Percentiles rank a stretch among this genome's conserved stretches.
Evolutionary conservation across 2,329 filamentous ascomycete genomes (phyloP).

Genomic region (Huntiella abstrusa): DNA sequence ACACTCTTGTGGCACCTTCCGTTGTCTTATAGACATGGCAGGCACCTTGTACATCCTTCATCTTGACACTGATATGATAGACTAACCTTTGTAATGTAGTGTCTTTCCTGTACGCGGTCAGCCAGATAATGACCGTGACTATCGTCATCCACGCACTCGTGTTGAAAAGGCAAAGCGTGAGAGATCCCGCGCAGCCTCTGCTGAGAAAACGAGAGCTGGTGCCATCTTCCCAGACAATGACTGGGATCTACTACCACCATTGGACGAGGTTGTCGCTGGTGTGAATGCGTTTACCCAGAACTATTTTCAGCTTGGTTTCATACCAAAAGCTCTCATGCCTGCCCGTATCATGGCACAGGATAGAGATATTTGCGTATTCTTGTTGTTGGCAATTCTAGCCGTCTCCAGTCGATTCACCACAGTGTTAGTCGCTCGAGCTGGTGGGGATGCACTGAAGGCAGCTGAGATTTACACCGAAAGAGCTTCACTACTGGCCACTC

Average conservation of each 20-base stretch:
- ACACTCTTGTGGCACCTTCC: neutral
- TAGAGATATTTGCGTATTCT: constrained; percentile 32
- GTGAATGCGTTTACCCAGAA: constrained; percentile 33
- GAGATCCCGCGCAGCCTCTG: constrained; percentile 5
- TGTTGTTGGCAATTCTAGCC: constrained; percentile 35
- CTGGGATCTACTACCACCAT: constrained; percentile 31
- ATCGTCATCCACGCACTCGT: constrained; percentile 34
- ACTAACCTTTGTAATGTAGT: constrained; percentile 17
- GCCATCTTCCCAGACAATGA: constrained; percentile 19
- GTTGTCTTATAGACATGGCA: neutral
- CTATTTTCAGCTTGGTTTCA: constrained; percentile 42
- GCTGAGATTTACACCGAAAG: constrained; percentile 34
- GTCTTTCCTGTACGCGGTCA: constrained; percentile 34
- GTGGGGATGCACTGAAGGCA: constrained; percentile 28
- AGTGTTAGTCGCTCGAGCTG: constrained; percentile 27
- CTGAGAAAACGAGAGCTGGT: neutral
- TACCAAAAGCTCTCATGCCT: constrained; percentile 32
- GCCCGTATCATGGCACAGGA: constrained; percentile 27
- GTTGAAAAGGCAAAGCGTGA: constrained; percentile 27
- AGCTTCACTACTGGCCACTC: constrained; percentile 27
- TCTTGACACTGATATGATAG: neutral
- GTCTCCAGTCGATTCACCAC: constrained; percentile 37
- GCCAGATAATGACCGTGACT: constrained; percentile 34
- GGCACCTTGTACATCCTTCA: neutral
- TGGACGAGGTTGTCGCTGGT: constrained; percentile 31